These are phyloP conservation scores for Fraxinus nigra DNA, from an alignment of 305 asterid genomes.

Conservation along the genomic window DNA sequence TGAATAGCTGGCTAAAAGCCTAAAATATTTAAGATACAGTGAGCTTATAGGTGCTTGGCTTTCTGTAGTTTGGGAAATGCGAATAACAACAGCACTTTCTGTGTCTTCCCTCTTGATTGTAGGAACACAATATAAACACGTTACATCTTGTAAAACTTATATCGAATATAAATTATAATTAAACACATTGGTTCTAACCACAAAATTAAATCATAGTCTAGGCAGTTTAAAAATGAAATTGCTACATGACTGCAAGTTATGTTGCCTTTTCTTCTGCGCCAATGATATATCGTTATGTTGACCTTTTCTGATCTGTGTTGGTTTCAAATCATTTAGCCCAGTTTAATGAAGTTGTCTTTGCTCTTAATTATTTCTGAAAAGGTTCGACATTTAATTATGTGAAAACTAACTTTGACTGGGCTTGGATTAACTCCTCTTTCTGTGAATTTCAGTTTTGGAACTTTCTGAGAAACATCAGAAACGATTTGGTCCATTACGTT, in stretches of 20 bases:
- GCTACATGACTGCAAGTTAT: neutral
- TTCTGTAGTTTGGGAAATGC: neutral
- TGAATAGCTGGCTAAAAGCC: neutral
- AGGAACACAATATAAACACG: neutral
- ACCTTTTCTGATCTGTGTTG: neutral
- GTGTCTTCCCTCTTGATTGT: neutral
- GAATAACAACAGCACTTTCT: neutral
- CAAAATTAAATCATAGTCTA: neutral
- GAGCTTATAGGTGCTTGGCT: neutral
- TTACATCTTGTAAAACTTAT: neutral
- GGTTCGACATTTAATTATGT: neutral
- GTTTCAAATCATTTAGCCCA: neutral
- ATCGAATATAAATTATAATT: neutral
- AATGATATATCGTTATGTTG: neutral
- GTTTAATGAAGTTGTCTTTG: neutral
- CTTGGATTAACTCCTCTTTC: conserved; percentile 18
- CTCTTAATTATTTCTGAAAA: neutral
- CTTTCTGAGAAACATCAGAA: conserved; percentile 96
- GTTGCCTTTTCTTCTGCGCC: neutral
- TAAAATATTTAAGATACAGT: neutral
- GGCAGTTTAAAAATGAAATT: neutral
- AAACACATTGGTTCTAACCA: neutral
- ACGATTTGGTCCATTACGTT: conserved; percentile 92
- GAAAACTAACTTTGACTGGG: neutral
- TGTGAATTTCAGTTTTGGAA: conserved; percentile 67